Percentiles rank a stretch among this genome's conserved stretches.
Conservation (phyloP, 495 filamentous ascomycete species). For the Opeltia flavorubescens region DNA sequence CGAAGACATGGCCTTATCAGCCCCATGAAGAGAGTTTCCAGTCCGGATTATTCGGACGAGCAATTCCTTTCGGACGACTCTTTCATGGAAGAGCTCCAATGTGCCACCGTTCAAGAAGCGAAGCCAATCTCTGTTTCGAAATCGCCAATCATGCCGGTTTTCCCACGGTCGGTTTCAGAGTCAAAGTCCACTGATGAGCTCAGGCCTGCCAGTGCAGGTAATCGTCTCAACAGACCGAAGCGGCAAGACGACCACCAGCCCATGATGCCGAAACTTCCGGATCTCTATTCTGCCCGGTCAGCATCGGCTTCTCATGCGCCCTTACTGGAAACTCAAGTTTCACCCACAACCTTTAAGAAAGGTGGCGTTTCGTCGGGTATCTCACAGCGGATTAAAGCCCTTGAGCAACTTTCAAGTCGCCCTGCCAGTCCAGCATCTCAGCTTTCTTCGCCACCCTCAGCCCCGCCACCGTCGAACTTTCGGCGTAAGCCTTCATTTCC, state of each 20-base stretch:
- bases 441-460: slow-evolving; percentile 10
- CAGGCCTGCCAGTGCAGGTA: slow-evolving; percentile 34
- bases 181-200: slow-evolving; percentile 21
- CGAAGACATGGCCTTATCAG: slow-evolving; percentile 14
- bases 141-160: slow-evolving; percentile 60
- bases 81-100: slow-evolving; percentile 78
- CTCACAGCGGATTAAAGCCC: slow-evolving; percentile 75
- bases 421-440: slow-evolving; percentile 23
- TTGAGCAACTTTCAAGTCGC: slow-evolving; percentile 55
- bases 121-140: slow-evolving; percentile 71
- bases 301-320: slow-evolving; percentile 10
- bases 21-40: slow-evolving; percentile 26
- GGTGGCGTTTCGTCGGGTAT: slow-evolving; percentile 77
- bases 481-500: slow-evolving; percentile 25
- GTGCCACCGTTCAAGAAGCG: slow-evolving; percentile 69
- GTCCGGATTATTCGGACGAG: slow-evolving; percentile 43
- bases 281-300: slow-evolving; percentile 12
- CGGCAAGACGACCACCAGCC: slow-evolving; percentile 23
- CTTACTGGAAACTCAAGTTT: slow-evolving; percentile 7
- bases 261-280: slow-evolving; percentile 17
- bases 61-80: slow-evolving; percentile 68
- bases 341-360: slow-evolving; percentile 46
- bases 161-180: slow-evolving; percentile 30
- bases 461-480: slow-evolving; percentile 27
- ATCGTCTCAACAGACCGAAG: background rate